Evolutionary conservation across 2,329 filamentous ascomycete genomes (phyloP).

Genomic region (Leptographium wingfieldii): DNA sequence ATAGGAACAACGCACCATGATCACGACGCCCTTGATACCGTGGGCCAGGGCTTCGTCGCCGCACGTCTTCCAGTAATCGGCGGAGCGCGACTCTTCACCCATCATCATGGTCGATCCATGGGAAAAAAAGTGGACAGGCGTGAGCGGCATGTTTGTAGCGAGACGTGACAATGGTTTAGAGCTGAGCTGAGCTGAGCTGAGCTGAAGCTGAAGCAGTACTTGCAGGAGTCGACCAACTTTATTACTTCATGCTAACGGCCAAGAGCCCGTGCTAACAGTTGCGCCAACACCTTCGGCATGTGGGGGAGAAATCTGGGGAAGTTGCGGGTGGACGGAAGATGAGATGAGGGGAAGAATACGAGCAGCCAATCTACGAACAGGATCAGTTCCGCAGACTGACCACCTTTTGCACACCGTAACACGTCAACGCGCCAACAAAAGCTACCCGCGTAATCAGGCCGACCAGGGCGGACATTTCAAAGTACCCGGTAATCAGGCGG

Average conservation of each 20-base stretch:
- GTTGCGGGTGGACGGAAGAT: too few species aligned
- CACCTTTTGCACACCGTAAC: neutral
- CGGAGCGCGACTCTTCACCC: constrained; percentile 48
- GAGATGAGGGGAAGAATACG: too few species aligned
- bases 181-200: too few species aligned
- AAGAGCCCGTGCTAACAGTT: neutral
- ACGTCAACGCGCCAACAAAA: neutral
- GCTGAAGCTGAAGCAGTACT: neutral
- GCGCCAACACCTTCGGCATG: neutral
- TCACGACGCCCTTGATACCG: constrained; percentile 48
- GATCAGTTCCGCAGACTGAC: neutral
- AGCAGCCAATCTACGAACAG: neutral
- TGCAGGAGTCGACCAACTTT: neutral
- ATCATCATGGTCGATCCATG: constrained; percentile 64
- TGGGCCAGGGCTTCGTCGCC: constrained; percentile 49
- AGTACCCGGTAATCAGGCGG: constrained; percentile 1
- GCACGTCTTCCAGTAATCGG: constrained; percentile 52
- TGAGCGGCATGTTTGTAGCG: neutral
- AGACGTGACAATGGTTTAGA: neutral
- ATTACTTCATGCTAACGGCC: neutral
- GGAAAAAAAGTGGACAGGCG: constrained; percentile 55
- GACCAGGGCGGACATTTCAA: constrained; percentile 4
- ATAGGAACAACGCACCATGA: constrained; percentile 36
- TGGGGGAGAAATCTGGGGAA: neutral
- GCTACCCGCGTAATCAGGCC: constrained; percentile 1